Conservation (phyloP, 139 green algal genomes). For the Chlorella sp. region DNA sequence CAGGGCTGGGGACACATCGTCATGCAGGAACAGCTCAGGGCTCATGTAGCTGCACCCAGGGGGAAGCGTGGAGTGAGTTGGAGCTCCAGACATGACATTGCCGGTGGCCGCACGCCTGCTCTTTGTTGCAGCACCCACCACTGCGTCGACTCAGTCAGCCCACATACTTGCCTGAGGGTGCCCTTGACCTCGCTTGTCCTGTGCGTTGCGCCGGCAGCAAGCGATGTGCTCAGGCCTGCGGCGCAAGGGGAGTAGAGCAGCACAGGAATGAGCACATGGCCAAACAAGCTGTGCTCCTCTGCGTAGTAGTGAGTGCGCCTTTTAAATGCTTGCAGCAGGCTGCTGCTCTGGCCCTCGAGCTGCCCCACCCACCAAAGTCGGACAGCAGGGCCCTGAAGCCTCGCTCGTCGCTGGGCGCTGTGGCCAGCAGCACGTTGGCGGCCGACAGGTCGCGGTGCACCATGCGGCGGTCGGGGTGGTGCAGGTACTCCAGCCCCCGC, state of each 20-base stretch:
- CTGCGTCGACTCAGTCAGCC: too few relatives aligned
- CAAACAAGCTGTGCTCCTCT: too few relatives aligned
- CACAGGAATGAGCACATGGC: neutral
- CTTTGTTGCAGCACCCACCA: too few relatives aligned
- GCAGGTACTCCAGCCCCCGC: conserved; percentile 28
- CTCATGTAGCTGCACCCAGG: conserved; percentile 28
- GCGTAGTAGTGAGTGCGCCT: too few relatives aligned
- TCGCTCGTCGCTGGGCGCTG: conserved; percentile 3
- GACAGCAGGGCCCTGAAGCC: conserved; percentile 32
- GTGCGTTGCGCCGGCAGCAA: conserved; percentile 15
- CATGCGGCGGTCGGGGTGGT: conserved; percentile 25
- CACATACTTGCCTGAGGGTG: conserved; percentile 11
- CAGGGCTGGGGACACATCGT: conserved; percentile 22
- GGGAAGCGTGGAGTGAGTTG: too few relatives aligned
- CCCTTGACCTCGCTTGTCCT: conserved; percentile 30
- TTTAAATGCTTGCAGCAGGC: too few relatives aligned
- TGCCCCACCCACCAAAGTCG: conserved; percentile 43
- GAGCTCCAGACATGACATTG: too few relatives aligned
- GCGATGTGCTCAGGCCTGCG: conserved; percentile 35
- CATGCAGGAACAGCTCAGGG: conserved; percentile 27
- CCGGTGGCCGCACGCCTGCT: too few relatives aligned
- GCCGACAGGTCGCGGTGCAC: conserved; percentile 44
- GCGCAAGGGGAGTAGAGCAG: neutral
- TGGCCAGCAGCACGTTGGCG: conserved; percentile 37
- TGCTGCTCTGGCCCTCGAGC: too few relatives aligned